phyloP scores from a whole-genome alignment of 1,284 basidiomycete species.

The Termitomyces sp. region DNA sequence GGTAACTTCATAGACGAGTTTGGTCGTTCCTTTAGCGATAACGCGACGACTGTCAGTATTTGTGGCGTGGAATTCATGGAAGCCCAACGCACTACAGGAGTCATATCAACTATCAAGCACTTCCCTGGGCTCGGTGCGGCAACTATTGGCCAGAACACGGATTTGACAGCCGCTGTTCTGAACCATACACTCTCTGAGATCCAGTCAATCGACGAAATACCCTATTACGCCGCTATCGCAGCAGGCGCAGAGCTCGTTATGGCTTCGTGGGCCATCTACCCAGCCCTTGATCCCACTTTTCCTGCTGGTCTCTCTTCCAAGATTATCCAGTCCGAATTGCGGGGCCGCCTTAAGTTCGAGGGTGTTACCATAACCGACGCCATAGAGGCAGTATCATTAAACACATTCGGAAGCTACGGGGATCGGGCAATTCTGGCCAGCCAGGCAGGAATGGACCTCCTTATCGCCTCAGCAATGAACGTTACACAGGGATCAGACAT shows the following conservation, averaged over 20 bases:
- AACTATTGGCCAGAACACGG: not conserved
- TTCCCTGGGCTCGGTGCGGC: not conserved
- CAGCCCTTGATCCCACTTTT: not conserved
- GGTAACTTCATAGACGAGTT: not conserved
- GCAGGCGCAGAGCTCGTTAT: not conserved
- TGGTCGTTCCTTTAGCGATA: not conserved
- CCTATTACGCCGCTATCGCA: not conserved
- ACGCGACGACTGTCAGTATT: not conserved
- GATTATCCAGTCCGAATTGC: not conserved
- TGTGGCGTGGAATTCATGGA: not conserved
- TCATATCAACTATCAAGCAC: not conserved
- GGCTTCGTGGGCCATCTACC: not conserved
- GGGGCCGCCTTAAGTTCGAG: not conserved
- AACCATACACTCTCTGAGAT: not conserved
- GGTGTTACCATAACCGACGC: not conserved
- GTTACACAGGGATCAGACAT: not conserved
- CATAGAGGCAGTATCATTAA: not conserved
- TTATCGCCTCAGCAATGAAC: not conserved
- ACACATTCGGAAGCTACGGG: not conserved
- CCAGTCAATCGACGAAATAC: not conserved
- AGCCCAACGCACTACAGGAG: not conserved
- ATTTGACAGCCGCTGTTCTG: not conserved
- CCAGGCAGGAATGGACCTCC: not conserved
- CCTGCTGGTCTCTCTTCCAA: not conserved
- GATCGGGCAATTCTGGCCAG: not conserved